Evolutionary conservation across 2,329 filamentous ascomycete genomes (phyloP).

Genomic region (Sarocladium kiliense): DNA sequence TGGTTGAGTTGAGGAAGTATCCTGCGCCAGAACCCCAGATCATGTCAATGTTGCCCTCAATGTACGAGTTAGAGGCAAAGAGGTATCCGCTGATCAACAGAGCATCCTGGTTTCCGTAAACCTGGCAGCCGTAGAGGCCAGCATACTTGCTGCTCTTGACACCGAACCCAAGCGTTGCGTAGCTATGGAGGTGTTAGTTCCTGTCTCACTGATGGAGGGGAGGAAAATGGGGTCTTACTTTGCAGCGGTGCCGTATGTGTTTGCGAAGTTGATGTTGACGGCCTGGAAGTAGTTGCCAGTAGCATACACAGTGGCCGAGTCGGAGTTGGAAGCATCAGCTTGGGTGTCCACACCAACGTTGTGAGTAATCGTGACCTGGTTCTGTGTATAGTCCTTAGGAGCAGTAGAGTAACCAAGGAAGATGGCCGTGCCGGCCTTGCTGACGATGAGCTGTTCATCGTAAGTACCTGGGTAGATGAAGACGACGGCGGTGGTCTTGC

Average conservation of each 20-base stretch:
- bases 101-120: conserved; percentile 46
- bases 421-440: conserved; percentile 41
- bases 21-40: conserved; percentile 35
- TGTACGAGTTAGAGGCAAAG: conserved; percentile 37
- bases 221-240: no score
- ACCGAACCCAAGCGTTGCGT: conserved; percentile 39
- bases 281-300: conserved; percentile 46
- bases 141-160: conserved; percentile 26
- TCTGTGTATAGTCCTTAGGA: conserved; percentile 45
- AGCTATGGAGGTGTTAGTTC: conserved; percentile 20
- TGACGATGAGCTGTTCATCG: conserved; percentile 52
- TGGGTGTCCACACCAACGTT: conserved; percentile 22
- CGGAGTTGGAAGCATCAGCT: conserved; percentile 44
- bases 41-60: conserved; percentile 45
- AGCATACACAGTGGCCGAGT: conserved; percentile 39
- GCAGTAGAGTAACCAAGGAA: conserved; percentile 56
- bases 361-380: conserved; percentile 50
- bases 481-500: conserved; percentile 46
- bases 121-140: conserved; percentile 34
- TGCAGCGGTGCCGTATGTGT: conserved; percentile 25
- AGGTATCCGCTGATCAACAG: conserved; percentile 41
- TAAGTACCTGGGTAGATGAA: conserved; percentile 63
- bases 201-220: no score
- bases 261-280: conserved; percentile 54
- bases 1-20: conserved; percentile 34